Base-by-base conservation (phyloP, 2,329 filamentous ascomycete genomes). In the Paraphoma sp. region DNA sequence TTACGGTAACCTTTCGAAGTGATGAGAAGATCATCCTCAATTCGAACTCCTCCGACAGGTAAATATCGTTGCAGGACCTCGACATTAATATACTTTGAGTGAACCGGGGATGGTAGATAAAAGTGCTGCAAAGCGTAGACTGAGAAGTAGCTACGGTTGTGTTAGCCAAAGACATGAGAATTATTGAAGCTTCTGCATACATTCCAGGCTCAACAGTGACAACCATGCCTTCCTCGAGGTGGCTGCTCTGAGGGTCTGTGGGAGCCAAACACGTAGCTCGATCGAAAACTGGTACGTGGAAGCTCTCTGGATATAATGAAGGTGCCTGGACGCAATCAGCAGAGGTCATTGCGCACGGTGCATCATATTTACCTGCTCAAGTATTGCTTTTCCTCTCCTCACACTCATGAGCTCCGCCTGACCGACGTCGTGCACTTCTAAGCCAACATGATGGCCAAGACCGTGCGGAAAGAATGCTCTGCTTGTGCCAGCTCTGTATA, bases 381-480 rank as follows among this genome's bases (percentile, higher is more conserved):
- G 52, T 2, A 65, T 64, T 2, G 51, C 57, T 48, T 71, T 68
- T 8, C 59, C 64, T 46, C 61, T 64, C 42, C 59, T 62, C 29
- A 74, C 54, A 36, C 67, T 72, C 74, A 76, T 76, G 12, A 76
- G 52, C 40, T 73, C 69, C 11, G 63, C 63, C 41, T 76, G 73
- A 8, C 72, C 72, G 6, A 78, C 72, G 64, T 97, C 93, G 75
- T 97, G 93, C 1, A 93, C 96, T 74, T 97, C 93, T 84, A 97
- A 89, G 60, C 93, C 93, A 9, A 97, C 81, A 74, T 96, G 94
- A 77, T 97, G 93, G 0, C 93, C 93, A 1, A 97, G 80, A 0
- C 93, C 93, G 74, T 97, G 93, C 1, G 93, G 93, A 71, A 97
- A 91, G 81, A 97, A 97, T 1, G 93, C 93, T 23, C 90, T 87